These are phyloP conservation scores for Camellia japonica DNA, from an alignment of 148 eudicot species.

Conservation along the genomic window DNA sequence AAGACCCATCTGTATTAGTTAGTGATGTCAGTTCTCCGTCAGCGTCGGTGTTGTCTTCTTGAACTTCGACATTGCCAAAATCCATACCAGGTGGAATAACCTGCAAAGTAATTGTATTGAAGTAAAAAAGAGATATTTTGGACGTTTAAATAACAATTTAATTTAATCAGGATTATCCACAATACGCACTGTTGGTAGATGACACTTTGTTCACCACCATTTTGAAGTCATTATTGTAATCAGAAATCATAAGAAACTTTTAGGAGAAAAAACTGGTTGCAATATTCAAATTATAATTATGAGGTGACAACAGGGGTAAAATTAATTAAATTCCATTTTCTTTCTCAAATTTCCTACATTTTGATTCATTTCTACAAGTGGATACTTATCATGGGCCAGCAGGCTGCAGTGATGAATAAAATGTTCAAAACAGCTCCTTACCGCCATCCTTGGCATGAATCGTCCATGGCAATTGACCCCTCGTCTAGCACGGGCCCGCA, in stretches of 20 bases:
- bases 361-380: too few relatives aligned
- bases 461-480: constrained; percentile 74
- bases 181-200: too few relatives aligned
- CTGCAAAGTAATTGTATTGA: constrained; percentile 27
- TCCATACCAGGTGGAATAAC: constrained; percentile 88
- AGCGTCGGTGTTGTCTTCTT: constrained; percentile 50
- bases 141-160: neutral
- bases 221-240: too few relatives aligned
- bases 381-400: too few relatives aligned
- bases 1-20: constrained; percentile 44
- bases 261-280: too few relatives aligned
- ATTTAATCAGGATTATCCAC: too few relatives aligned
- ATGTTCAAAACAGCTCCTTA: constrained; percentile 23
- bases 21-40: constrained; percentile 56
- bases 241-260: too few relatives aligned
- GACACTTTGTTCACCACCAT: too few relatives aligned
- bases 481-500: constrained; percentile 70
- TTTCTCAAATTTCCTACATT: too few relatives aligned
- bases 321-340: too few relatives aligned
- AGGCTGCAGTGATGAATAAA: neutral
- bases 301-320: too few relatives aligned
- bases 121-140: neutral
- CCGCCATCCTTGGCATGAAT: constrained; percentile 82
- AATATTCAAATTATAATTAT: too few relatives aligned
- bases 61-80: constrained; percentile 64